phyloP scores from a whole-genome alignment of 805 yeast species.

The Cyberlindnera subsufficiens region DNA sequence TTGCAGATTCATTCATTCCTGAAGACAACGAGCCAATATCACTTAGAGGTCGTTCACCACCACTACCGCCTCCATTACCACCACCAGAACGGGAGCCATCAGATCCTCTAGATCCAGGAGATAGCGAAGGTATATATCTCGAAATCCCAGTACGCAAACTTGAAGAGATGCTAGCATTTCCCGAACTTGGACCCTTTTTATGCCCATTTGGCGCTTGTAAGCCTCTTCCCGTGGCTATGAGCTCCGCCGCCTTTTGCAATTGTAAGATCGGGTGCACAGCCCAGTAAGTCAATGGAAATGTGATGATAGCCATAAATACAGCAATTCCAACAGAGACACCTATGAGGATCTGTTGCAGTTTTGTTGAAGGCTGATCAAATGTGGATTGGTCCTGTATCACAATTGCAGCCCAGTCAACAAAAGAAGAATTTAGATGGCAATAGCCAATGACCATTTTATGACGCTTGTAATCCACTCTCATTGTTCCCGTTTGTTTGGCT shows the following conservation, averaged over 20 bases:
- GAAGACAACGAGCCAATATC: constrained; percentile 15
- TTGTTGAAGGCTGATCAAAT: constrained; percentile 59
- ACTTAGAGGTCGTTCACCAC: not conserved
- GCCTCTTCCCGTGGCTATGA: constrained; percentile 36
- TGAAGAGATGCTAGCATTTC: constrained; percentile 4
- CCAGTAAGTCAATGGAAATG: constrained; percentile 78
- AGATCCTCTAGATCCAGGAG: constrained; percentile 1
- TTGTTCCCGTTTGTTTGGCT: constrained; percentile 36
- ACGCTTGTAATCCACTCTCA: constrained; percentile 32
- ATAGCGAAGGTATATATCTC: not conserved
- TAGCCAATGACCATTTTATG: constrained; percentile 51
- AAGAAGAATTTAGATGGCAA: constrained; percentile 36
- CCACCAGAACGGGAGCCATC: not conserved
- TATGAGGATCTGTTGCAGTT: constrained; percentile 59
- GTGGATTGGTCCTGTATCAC: constrained; percentile 56
- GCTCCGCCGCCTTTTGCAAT: constrained; percentile 76
- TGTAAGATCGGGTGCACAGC: constrained; percentile 79
- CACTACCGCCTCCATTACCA: too few species aligned
- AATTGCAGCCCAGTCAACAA: constrained; percentile 64
- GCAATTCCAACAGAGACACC: constrained; percentile 81
- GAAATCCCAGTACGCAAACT: not conserved
- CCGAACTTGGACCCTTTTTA: constrained; percentile 8
- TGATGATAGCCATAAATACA: constrained; percentile 63
- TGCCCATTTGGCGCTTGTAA: constrained; percentile 19
- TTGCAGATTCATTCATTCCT: not conserved